These are phyloP conservation scores for Dendrobium huoshanense DNA, from an alignment of 106 monocot genomes.

Conservation along the genomic window DNA sequence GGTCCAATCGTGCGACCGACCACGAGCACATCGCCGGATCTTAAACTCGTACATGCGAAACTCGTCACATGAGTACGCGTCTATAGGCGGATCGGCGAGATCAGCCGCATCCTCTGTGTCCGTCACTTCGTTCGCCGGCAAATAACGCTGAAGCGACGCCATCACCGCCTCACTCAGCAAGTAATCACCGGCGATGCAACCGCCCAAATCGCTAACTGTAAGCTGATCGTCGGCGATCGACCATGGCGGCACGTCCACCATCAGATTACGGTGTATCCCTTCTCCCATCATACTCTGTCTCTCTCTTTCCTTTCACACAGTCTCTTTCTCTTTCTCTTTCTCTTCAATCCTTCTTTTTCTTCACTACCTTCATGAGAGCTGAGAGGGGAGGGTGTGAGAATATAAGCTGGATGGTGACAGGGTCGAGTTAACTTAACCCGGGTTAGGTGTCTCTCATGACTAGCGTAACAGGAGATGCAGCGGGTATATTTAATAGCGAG, in stretches of 20 bases:
- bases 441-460: slow-evolving; percentile 7
- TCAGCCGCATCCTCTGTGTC: slow-evolving; percentile 1
- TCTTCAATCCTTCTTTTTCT: neutral
- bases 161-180: slow-evolving; percentile 14
- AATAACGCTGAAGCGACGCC: slow-evolving; percentile 27
- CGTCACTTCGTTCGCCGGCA: slow-evolving; percentile 13
- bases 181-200: neutral
- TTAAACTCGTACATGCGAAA: slow-evolving; percentile 95
- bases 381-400: neutral
- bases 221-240: slow-evolving; percentile 13
- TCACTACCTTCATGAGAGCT: neutral
- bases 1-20: slow-evolving; percentile 69
- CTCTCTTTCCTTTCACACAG: neutral
- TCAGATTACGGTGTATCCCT: slow-evolving; percentile 20
- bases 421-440: slow-evolving; percentile 15
- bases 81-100: slow-evolving; percentile 14
- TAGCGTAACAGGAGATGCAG: neutral
- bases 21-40: slow-evolving; percentile 62
- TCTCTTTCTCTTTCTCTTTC: neutral
- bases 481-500: neutral
- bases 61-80: slow-evolving; percentile 66
- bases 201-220: neutral
- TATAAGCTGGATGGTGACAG: slow-evolving; percentile 20
- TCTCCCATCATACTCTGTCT: slow-evolving; percentile 17
- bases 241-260: slow-evolving; percentile 46